phyloP scores from a whole-genome alignment of 371 early-diverging fungal species.

The Mortierella sp. region DNA sequence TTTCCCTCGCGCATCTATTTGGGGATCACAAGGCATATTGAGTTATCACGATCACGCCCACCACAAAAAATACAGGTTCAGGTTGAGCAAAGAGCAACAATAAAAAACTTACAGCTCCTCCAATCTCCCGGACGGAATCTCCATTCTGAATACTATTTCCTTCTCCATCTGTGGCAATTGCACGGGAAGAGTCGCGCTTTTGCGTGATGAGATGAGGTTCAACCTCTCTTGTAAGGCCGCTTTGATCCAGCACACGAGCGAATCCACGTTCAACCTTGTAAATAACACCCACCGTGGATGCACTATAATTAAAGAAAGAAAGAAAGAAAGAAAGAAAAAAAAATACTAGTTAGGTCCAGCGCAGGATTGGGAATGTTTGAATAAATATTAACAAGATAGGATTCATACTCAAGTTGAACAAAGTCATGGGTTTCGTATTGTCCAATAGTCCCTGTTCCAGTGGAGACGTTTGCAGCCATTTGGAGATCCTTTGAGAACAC shows the following conservation, averaged over 20 bases:
- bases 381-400: neutral
- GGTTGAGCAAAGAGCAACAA: neutral
- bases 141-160: constrained; percentile 84
- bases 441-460: constrained; percentile 54
- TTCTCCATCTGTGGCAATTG: constrained; percentile 83
- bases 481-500: constrained; percentile 94
- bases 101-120: constrained; percentile 57
- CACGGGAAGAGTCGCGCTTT: constrained; percentile 74
- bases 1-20: constrained; percentile 58
- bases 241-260: constrained; percentile 85
- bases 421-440: constrained; percentile 89
- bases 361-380: neutral
- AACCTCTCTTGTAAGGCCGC: constrained; percentile 76
- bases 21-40: neutral
- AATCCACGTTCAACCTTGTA: constrained; percentile 84
- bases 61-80: no score
- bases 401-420: constrained; percentile 82
- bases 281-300: constrained; percentile 85
- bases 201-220: constrained; percentile 78
- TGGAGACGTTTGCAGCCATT: constrained; percentile 71
- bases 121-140: constrained; percentile 82
- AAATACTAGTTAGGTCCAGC: neutral
- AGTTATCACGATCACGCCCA: no score
- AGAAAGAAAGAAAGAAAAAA: no score
- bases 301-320: constrained; percentile 61